Evolutionary conservation across 768 basidiomycete genomes (phyloP).

Genomic region (Zangia roseola): DNA sequence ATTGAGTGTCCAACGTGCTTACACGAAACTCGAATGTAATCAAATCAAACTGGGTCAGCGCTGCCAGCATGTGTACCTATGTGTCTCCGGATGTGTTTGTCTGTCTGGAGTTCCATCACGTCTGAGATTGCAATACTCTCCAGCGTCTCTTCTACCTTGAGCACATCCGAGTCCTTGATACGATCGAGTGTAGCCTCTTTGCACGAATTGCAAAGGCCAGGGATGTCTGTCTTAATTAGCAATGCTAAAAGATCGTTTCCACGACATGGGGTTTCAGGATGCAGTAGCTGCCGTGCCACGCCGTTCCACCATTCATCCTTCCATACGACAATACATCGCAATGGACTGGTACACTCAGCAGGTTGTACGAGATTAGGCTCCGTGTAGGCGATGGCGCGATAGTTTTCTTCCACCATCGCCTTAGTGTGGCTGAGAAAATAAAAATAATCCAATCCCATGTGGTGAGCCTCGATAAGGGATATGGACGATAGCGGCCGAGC

Average conservation of each 20-base stretch:
- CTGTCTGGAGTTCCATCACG: not conserved
- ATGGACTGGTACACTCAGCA: not conserved
- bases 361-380: not conserved
- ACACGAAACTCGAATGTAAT: no score
- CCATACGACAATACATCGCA: not conserved
- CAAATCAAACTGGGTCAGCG: no score
- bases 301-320: constrained; percentile 14
- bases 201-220: not conserved
- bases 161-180: not conserved
- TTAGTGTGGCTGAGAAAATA: constrained; percentile 1
- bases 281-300: not conserved
- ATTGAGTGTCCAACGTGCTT: no score
- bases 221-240: not conserved
- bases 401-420: not conserved
- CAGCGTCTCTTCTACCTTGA: not conserved
- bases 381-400: constrained; percentile 4
- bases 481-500: constrained; percentile 4
- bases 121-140: not conserved
- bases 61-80: no score
- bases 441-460: constrained; percentile 4
- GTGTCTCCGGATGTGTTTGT: not conserved
- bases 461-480: not conserved
- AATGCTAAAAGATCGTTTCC: not conserved
- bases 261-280: constrained; percentile 1
- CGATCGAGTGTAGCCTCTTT: not conserved